Evolutionary conservation across 2,329 filamentous ascomycete genomes (phyloP).

Genomic region (Achaetomium macrosporum): DNA sequence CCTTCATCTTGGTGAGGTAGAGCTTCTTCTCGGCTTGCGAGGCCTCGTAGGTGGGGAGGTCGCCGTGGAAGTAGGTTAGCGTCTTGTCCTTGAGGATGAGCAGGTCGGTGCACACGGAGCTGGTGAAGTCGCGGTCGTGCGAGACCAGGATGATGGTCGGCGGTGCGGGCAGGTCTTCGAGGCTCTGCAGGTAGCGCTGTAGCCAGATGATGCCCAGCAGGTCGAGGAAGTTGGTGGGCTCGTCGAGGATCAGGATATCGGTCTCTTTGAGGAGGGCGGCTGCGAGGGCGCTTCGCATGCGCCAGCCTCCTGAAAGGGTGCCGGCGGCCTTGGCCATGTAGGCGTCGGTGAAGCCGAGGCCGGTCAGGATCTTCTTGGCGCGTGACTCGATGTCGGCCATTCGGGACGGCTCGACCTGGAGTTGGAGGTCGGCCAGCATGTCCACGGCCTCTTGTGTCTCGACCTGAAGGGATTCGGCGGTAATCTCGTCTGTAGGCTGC

Average conservation of each 20-base stretch:
- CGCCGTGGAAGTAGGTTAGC: conserved; percentile 69
- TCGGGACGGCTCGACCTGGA: conserved; percentile 60
- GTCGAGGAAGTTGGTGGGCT: conserved; percentile 84
- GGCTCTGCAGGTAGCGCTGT: conserved; percentile 60
- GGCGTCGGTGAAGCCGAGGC: conserved; percentile 64
- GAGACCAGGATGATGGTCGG: conserved; percentile 73
- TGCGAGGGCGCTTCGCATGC: conserved; percentile 62
- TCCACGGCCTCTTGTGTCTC: conserved; percentile 67
- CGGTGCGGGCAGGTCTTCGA: conserved; percentile 43
- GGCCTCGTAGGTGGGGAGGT: conserved; percentile 64
- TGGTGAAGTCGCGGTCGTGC: conserved; percentile 74
- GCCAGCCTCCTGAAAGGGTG: conserved; percentile 72
- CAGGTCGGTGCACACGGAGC: conserved; percentile 67
- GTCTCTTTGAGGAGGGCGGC: conserved; percentile 63
- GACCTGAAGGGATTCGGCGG: conserved; percentile 48
- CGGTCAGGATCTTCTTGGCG: conserved; percentile 60
- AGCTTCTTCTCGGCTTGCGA: conserved; percentile 62
- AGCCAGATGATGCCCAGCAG: conserved; percentile 81
- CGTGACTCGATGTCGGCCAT: conserved; percentile 58
- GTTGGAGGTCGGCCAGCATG: conserved; percentile 62
- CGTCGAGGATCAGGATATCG: conserved; percentile 76
- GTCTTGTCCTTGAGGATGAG: conserved; percentile 68
- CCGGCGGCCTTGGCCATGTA: conserved; percentile 54
- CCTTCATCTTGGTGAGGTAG: conserved; percentile 68
- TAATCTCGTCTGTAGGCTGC: conserved; percentile 51